Base-by-base conservation (phyloP, 2,329 filamentous ascomycete genomes). In the Aspergillus fumigatiaffinis region DNA sequence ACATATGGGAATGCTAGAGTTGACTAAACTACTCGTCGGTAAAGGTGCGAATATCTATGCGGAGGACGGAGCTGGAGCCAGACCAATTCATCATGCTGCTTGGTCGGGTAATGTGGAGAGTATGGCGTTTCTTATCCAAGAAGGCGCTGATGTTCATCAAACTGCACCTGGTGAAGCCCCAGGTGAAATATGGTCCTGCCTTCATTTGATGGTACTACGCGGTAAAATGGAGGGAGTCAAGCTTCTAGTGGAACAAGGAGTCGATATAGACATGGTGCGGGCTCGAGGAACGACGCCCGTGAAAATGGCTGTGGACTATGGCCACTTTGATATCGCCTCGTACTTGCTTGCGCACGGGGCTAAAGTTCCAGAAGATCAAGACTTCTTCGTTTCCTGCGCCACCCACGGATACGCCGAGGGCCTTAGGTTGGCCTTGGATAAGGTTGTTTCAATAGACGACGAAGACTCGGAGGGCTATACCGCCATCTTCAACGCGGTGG, bases 1-100 rank as follows among this genome's bases (percentile, higher is more conserved):
- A 4, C 0, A n/a, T 20, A 3, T 20, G 7, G 20, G 20, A n/a
- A 21, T 4, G 41, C 17, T 21, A 0, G 41, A 21, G 0, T 1
- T 21, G n/a, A 44, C 9, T 7, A 10, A 21, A 44, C 3, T 20
- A 21, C 41, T 44, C 0, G 7, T 21, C 4, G 1, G 2, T 1
- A n/a, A 3, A 21, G 41, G 41, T 2, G 41, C n/a, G 6, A 44
- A 44, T 3, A 44, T 44, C 0, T n/a, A 20, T 9, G 41, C 1
- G 9, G 20, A 2, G n/a, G 41, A n/a, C 1, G 17, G 4, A 21
- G 3, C 1, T 20, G 20, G 7, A 4, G 7, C 10, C 12, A 14
- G 4, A 9, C 17, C 41, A 9, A 3, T 44, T 5, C 41, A 4
- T 21, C 17, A 44, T 10, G n/a, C 41, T 21, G 41, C 41, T 21